These are phyloP conservation scores for Trichophaea hybrida DNA, from an alignment of 2,329 filamentous ascomycete genomes.

Conservation along the genomic window DNA sequence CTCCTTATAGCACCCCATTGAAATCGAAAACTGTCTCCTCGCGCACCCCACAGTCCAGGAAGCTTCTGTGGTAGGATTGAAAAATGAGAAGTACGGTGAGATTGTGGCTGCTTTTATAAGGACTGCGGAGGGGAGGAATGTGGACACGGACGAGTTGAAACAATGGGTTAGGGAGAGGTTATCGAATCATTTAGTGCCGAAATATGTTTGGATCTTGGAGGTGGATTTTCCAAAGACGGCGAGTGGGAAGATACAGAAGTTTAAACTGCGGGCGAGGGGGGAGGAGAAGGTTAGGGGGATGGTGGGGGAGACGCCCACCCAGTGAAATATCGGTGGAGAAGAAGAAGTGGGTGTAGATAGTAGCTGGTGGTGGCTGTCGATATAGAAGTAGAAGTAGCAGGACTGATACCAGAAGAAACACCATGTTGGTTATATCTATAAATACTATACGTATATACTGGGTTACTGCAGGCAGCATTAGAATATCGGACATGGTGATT, in stretches of 20 bases:
- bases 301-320: not conserved
- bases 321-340: no score
- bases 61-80: conserved; percentile 68
- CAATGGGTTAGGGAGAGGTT: conserved; percentile 58
- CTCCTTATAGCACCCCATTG: conserved; percentile 52
- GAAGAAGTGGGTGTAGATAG: no score
- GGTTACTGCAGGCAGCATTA: no score
- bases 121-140: conserved; percentile 22
- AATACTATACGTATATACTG: no score
- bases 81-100: conserved; percentile 73
- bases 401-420: no score
- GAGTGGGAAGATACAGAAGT: conserved; percentile 95
- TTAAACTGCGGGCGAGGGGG: conserved; percentile 59
- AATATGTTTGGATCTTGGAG: conserved; percentile 68
- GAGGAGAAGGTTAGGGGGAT: conserved; percentile 28
- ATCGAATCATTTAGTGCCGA: conserved; percentile 67
- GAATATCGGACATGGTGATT: no score
- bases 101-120: conserved; percentile 66
- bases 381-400: no score
- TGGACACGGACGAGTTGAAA: conserved; percentile 48
- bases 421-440: no score
- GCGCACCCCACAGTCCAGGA: conserved; percentile 56
- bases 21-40: conserved; percentile 79
- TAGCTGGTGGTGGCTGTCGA: no score
- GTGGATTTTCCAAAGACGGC: conserved; percentile 84